A percentile compares a stretch with the other conserved stretches of the same genome.
Conservation (phyloP, 345 rosid species). For the Dimocarpus longan region DNA sequence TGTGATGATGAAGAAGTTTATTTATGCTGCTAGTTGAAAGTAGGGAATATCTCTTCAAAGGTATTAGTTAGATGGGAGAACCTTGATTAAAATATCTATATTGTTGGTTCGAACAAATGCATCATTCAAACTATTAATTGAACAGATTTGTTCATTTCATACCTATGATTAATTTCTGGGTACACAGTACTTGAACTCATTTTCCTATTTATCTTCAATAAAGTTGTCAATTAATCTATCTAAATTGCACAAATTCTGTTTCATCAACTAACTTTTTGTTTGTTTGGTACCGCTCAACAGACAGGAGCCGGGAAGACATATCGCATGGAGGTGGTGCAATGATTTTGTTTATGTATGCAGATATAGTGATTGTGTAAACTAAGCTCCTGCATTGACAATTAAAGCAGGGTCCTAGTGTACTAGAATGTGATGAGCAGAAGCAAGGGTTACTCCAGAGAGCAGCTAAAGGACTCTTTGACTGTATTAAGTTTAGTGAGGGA, state of each 20-base stretch:
- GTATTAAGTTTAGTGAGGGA: conserved; percentile 48
- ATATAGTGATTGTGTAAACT: background rate
- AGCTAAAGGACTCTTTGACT: conserved; percentile 69
- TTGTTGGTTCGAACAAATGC: no score
- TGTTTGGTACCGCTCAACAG: conserved; percentile 39
- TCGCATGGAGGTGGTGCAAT: conserved; percentile 73
- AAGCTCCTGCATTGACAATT: conserved; percentile 12
- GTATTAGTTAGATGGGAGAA: background rate
- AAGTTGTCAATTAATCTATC: conserved; percentile 8
- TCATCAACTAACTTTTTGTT: conserved; percentile 1
- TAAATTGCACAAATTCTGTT: background rate
- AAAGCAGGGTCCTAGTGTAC: conserved; percentile 63
- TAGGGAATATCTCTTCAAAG: no score
- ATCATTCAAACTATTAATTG: background rate
- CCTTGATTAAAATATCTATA: background rate
- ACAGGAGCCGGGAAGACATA: conserved; percentile 96
- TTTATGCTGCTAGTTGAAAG: no score
- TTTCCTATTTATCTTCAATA: background rate
- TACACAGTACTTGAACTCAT: background rate
- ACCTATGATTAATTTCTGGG: background rate
- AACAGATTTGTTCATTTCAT: background rate
- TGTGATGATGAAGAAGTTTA: no score
- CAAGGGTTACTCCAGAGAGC: conserved; percentile 81
- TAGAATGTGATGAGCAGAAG: conserved; percentile 52
- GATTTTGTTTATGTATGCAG: background rate